Evolutionary conservation across 768 basidiomycete species (phyloP).

Genomic region (Psilocybe sp.): DNA sequence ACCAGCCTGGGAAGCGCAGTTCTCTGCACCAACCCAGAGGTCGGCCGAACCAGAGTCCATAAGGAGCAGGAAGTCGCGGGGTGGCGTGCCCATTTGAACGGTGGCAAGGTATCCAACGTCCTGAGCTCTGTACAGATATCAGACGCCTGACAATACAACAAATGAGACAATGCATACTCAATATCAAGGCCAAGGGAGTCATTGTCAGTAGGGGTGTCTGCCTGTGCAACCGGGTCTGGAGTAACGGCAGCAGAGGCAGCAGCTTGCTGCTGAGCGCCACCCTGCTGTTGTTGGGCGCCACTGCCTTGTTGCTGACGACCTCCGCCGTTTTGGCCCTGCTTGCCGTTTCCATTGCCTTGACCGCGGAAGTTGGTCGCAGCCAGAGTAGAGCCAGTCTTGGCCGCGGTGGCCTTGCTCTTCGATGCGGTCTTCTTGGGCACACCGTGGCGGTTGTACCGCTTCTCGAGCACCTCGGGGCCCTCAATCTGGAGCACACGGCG

Average conservation of each 20-base stretch:
- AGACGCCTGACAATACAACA: neutral
- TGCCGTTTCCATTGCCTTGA: neutral
- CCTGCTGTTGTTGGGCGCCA: neutral
- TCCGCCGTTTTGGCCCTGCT: constrained; percentile 4
- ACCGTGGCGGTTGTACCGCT: constrained; percentile 24
- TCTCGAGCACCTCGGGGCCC: constrained; percentile 26
- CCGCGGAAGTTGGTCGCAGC: neutral
- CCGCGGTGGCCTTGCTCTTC: constrained; percentile 2
- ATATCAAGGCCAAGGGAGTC: constrained; percentile 70
- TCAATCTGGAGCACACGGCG: constrained; percentile 27
- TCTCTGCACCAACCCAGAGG: constrained; percentile 60
- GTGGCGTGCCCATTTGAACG: constrained; percentile 66
- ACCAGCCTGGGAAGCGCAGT: constrained; percentile 42
- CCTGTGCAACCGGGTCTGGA: constrained; percentile 18
- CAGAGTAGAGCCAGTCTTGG: constrained; percentile 1
- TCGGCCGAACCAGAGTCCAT: constrained; percentile 76
- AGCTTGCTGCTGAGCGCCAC: neutral
- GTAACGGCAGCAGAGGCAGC: neutral
- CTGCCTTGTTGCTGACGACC: neutral
- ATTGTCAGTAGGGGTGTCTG: constrained; percentile 32
- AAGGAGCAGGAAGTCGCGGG: constrained; percentile 50
- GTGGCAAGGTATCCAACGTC: constrained; percentile 55
- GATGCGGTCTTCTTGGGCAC: constrained; percentile 12
- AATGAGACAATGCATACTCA: constrained; percentile 41
- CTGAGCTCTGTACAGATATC: constrained; percentile 26